Evolutionary conservation across 371 early-diverging fungal genomes (phyloP).

Genomic region (Entomophthora muscae): DNA sequence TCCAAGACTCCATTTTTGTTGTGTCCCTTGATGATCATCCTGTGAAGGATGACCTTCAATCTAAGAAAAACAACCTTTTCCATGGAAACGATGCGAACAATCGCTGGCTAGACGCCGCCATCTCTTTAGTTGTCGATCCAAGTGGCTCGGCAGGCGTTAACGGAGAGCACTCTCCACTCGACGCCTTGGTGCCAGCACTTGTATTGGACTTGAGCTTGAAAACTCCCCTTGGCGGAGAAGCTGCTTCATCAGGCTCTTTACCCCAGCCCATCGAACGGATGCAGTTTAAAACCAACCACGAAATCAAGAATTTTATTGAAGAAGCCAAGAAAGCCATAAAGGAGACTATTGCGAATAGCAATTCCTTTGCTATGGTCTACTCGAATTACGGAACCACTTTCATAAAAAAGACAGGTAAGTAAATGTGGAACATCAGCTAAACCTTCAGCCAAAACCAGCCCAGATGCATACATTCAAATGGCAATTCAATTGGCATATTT

Average conservation of each 20-base stretch:
- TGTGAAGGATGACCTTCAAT: too few species aligned
- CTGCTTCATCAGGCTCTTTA: too few species aligned
- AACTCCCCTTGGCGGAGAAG: too few species aligned
- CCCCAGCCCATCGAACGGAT: too few species aligned
- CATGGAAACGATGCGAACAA: too few species aligned
- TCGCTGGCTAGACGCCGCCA: too few species aligned
- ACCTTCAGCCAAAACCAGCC: too few species aligned
- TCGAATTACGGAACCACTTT: constrained; percentile 39
- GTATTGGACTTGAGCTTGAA: constrained; percentile 35
- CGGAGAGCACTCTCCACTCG: constrained; percentile 81
- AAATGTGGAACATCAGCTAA: constrained; percentile 17
- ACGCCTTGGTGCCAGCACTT: constrained; percentile 39
- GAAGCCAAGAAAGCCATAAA: constrained; percentile 33
- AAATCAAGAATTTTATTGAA: constrained; percentile 21
- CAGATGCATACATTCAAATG: too few species aligned
- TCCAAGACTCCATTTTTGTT: too few species aligned
- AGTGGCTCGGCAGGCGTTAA: constrained; percentile 52
- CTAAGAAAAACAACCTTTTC: too few species aligned
- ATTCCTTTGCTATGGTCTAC: constrained; percentile 39
- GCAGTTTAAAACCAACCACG: constrained; percentile 26
- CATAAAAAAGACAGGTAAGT: constrained; percentile 44
- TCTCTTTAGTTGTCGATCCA: constrained; percentile 37
- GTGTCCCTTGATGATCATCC: too few species aligned
- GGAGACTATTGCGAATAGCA: constrained; percentile 31
- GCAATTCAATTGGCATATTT: too few species aligned